Evolutionary conservation across 1,284 basidiomycete species (phyloP).

Genomic region (Tylopilus sp.): DNA sequence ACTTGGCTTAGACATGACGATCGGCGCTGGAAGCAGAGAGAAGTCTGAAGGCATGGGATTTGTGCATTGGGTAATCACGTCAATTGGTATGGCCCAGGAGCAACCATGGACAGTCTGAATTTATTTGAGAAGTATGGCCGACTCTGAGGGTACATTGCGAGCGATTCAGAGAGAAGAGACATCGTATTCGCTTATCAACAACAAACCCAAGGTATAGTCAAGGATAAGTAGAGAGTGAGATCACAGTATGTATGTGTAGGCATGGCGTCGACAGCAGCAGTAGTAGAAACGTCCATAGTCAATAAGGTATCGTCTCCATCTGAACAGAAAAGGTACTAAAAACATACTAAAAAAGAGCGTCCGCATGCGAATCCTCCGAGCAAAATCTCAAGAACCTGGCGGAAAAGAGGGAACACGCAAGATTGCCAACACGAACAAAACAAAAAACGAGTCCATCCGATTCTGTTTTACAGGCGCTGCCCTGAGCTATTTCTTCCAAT

Average conservation of each 20-base stretch:
- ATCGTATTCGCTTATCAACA: neutral
- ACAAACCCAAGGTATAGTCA: neutral
- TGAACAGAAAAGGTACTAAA: neutral
- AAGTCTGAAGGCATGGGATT: no score
- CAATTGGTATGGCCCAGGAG: no score
- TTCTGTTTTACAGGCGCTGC: slow-evolving; percentile 35
- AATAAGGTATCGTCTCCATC: slow-evolving; percentile 12
- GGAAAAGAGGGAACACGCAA: neutral
- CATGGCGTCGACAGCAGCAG: neutral
- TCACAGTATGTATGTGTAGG: slow-evolving; percentile 1
- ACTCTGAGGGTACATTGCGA: neutral
- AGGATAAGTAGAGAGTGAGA: neutral
- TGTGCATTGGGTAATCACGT: no score
- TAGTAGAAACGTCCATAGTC: neutral
- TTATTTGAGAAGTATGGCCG: no score
- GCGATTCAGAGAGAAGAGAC: neutral
- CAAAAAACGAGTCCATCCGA: slow-evolving; percentile 19
- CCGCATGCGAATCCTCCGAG: neutral
- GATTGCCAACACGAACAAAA: neutral
- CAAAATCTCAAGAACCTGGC: neutral
- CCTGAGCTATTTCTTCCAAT: slow-evolving; percentile 39
- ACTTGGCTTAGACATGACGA: no score
- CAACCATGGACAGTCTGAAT: no score
- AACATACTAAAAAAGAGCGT: neutral
- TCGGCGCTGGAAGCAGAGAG: no score